Evolutionary conservation across 768 basidiomycete species (phyloP).

Genomic region (Trametes maxima): DNA sequence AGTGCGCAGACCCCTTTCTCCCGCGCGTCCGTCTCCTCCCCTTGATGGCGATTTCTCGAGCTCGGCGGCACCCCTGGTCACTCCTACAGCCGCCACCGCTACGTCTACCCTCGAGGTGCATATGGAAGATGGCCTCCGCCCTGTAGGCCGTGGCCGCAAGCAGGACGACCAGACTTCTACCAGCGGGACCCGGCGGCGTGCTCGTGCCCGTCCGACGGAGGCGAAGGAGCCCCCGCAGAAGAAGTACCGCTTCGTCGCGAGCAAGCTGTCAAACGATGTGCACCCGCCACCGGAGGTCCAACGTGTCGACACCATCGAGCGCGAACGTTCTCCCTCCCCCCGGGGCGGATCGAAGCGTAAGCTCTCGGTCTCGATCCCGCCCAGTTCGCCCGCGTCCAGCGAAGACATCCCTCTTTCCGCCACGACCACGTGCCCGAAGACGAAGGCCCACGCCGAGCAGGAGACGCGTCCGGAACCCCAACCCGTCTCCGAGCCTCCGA

Average conservation of each 20-base stretch:
- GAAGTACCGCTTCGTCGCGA: slow-evolving; percentile 19
- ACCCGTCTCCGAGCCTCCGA: background rate
- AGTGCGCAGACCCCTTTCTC: background rate
- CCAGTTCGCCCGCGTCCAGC: slow-evolving; percentile 9
- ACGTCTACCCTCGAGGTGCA: background rate
- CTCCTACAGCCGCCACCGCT: too few species aligned
- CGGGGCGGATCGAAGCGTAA: slow-evolving; percentile 5
- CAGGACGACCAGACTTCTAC: background rate
- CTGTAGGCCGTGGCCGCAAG: background rate
- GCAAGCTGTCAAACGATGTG: slow-evolving; percentile 5
- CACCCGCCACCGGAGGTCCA: background rate
- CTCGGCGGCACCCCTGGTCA: too few species aligned
- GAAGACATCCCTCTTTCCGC: slow-evolving; percentile 6
- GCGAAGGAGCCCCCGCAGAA: background rate
- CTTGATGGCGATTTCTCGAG: background rate
- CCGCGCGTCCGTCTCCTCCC: background rate
- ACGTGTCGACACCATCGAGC: background rate
- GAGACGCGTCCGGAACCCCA: background rate
- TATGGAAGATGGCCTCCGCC: background rate
- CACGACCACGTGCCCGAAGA: background rate
- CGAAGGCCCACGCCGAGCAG: background rate
- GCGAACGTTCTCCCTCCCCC: background rate
- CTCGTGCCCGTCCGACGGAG: slow-evolving; percentile 1
- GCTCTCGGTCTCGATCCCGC: background rate
- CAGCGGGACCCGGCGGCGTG: background rate